A percentile compares a stretch with the other conserved stretches of the same genome.
Evolutionary conservation across 73 alveolate species (phyloP).

Genomic region (Paramecium octaurelia): DNA sequence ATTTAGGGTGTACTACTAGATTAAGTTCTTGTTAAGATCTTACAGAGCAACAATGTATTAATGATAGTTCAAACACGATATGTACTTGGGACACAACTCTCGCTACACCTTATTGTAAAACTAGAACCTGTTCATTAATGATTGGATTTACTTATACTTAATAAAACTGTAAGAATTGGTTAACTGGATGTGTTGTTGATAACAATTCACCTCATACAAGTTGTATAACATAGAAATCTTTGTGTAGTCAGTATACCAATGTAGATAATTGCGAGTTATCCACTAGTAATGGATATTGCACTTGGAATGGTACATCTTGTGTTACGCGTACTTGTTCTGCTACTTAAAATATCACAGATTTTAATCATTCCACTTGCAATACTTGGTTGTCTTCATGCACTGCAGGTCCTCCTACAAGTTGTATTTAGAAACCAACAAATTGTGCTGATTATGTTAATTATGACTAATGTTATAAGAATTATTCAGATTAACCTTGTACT

Average conservation of each 20-base stretch:
- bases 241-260: not conserved
- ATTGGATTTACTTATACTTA: not conserved
- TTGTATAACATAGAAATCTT: not conserved
- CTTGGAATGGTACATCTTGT: slow-evolving; percentile 33
- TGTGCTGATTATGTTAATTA: not conserved
- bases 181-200: not conserved
- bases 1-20: slow-evolving; percentile 7
- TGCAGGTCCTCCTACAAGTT: not conserved
- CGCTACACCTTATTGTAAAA: not conserved
- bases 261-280: not conserved
- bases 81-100: slow-evolving; percentile 42
- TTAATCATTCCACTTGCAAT: not conserved
- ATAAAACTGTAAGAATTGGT: not conserved
- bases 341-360: not conserved
- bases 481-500: not conserved
- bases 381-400: not conserved
- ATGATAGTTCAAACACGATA: not conserved
- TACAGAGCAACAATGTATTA: not conserved
- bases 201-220: not conserved
- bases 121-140: not conserved
- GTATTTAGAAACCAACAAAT: not conserved
- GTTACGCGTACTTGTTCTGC: not conserved
- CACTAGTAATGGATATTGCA: not conserved
- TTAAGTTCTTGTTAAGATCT: not conserved
- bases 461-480: not conserved